phyloP scores from a whole-genome alignment of 108 stramenopile genomes.

The Conticribra weissflogii region DNA sequence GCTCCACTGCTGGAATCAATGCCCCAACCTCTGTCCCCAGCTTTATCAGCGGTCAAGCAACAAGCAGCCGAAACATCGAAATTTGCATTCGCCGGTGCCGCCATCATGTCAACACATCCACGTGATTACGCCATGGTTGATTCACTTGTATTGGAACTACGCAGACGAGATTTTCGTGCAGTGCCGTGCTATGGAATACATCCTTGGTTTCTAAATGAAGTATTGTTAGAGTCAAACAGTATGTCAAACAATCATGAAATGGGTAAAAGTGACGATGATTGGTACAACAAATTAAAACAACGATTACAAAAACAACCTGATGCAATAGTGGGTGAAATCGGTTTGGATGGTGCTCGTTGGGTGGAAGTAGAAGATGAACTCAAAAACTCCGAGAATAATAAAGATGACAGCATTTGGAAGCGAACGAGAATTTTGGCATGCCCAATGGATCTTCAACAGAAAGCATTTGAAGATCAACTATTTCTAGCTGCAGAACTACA shows the following conservation, averaged over 20 bases:
- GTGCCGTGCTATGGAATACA: conserved; percentile 61
- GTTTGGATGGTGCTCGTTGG: conserved; percentile 76
- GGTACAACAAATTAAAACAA: conserved; percentile 57
- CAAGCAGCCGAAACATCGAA: neutral
- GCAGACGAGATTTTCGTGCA: neutral
- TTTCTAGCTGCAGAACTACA: conserved; percentile 60
- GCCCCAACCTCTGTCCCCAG: neutral
- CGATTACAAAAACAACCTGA: conserved; percentile 48
- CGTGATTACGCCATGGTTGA: conserved; percentile 66
- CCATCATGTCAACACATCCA: conserved; percentile 89
- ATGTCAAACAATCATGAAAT: conserved; percentile 5
- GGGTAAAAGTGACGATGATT: conserved; percentile 30
- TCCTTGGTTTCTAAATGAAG: conserved; percentile 86
- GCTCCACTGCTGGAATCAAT: conserved; percentile 16
- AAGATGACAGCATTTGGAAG: conserved; percentile 48
- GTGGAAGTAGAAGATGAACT: conserved; percentile 12
- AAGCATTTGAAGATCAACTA: conserved; percentile 74
- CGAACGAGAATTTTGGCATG: conserved; percentile 54
- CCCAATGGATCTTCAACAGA: conserved; percentile 62
- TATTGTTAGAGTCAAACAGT: conserved; percentile 34
- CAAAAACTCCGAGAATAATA: neutral
- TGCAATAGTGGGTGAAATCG: conserved; percentile 85
- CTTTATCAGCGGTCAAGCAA: neutral
- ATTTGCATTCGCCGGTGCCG: conserved; percentile 64
- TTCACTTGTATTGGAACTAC: conserved; percentile 4